Evolutionary conservation across 2,329 filamentous ascomycete genomes (phyloP).

Genomic region (Akanthomyces dipterigenus): DNA sequence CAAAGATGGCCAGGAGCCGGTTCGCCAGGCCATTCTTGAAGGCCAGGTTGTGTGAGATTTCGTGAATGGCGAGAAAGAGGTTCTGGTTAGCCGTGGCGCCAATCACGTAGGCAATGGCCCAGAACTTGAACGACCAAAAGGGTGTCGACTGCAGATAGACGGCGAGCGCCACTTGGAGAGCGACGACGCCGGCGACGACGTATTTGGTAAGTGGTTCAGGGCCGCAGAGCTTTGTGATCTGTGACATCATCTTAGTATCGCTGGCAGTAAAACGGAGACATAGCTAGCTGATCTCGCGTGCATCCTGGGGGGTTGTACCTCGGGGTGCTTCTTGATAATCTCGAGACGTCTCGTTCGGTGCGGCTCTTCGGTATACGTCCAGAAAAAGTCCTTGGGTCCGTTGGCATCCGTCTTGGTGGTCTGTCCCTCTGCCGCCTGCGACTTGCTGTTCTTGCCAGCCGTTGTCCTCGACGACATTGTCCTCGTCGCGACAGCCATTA

Average conservation of each 20-base stretch:
- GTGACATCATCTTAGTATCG: constrained; percentile 5
- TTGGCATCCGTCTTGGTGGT: constrained; percentile 17
- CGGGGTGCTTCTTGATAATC: constrained; percentile 97
- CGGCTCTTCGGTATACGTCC: constrained; percentile 98
- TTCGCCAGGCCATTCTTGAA: constrained; percentile 78
- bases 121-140: constrained; percentile 77
- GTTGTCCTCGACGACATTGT: constrained; percentile 7
- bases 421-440: neutral
- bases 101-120: constrained; percentile 81
- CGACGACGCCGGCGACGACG: constrained; percentile 76
- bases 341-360: constrained; percentile 84
- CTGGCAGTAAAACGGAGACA: too few species aligned
- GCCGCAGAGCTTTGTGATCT: constrained; percentile 96
- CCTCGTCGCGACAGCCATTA: constrained; percentile 5
- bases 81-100: constrained; percentile 98
- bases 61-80: constrained; percentile 95
- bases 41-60: constrained; percentile 96
- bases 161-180: constrained; percentile 71
- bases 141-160: constrained; percentile 69
- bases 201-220: constrained; percentile 95
- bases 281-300: too few species aligned
- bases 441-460: neutral
- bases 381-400: constrained; percentile 64
- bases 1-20: constrained; percentile 80
- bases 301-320: constrained; percentile 48